phyloP scores from a whole-genome alignment of 345 rosid species.

The Diplotaxis tenuifolia region DNA sequence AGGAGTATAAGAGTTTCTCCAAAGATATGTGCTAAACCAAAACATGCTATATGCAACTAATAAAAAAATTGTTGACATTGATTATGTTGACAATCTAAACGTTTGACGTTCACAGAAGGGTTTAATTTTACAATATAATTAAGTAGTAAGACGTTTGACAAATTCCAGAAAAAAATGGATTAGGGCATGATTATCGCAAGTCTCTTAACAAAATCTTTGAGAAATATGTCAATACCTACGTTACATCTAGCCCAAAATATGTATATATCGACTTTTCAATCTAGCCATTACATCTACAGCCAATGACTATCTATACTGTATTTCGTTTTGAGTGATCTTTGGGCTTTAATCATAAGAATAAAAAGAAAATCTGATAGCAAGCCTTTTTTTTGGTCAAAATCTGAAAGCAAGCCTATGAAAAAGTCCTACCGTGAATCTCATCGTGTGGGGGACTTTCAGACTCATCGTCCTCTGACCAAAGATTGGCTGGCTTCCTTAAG shows the following conservation, averaged over 20 bases:
- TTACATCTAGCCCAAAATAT: background rate
- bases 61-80: background rate
- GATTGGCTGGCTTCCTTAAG: slow-evolving; percentile 32
- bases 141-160: background rate
- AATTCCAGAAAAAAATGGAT: slow-evolving; percentile 1
- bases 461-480: slow-evolving; percentile 13
- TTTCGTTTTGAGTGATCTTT: background rate
- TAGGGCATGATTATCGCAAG: background rate
- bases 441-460: slow-evolving; percentile 31
- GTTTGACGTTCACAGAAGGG: background rate
- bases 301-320: background rate
- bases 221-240: background rate
- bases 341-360: slow-evolving; percentile 12
- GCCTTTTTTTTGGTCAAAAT: slow-evolving; percentile 18
- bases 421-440: background rate
- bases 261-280: background rate
- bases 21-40: slow-evolving; percentile 6
- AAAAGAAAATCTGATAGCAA: slow-evolving; percentile 6
- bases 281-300: background rate
- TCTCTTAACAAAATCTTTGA: background rate
- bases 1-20: background rate
- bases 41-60: background rate
- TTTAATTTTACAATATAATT: background rate
- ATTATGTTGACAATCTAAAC: background rate
- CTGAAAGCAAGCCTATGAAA: slow-evolving; percentile 10